These are phyloP conservation scores for Thalassiosira mediterranea DNA, from an alignment of 352 stramenopile species.

Conservation along the genomic window DNA sequence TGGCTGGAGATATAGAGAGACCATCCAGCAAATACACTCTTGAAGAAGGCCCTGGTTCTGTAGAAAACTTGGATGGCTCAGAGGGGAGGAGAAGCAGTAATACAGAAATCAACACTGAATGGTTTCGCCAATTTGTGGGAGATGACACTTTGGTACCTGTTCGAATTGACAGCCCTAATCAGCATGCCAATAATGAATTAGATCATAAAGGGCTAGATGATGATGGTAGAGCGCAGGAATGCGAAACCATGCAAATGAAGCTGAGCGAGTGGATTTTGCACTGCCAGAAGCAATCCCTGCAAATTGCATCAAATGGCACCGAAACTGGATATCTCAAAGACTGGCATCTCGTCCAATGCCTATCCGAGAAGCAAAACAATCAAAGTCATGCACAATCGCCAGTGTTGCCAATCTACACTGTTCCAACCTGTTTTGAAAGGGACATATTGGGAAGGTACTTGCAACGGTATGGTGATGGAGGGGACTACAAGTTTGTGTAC, in stretches of 20 bases:
- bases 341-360: constrained; percentile 69
- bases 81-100: no score
- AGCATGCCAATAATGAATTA: neutral
- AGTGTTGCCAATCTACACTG: constrained; percentile 51
- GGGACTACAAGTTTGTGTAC: constrained; percentile 96
- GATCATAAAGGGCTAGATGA: constrained; percentile 56
- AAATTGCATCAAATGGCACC: constrained; percentile 1
- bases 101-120: constrained; percentile 59
- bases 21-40: no score
- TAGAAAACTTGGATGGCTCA: no score
- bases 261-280: constrained; percentile 61
- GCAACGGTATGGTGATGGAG: constrained; percentile 36
- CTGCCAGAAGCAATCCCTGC: constrained; percentile 13
- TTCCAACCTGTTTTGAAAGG: constrained; percentile 57
- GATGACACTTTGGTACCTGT: constrained; percentile 60
- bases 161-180: constrained; percentile 19
- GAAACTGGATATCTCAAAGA: constrained; percentile 72
- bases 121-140: constrained; percentile 64
- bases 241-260: constrained; percentile 53
- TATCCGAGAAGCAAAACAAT: no score
- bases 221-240: constrained; percentile 66
- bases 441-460: constrained; percentile 78
- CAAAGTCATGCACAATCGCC: constrained; percentile 19
- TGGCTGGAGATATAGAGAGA: neutral
- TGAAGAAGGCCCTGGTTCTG: no score